Evolutionary conservation across 1,139 yeast species (phyloP).

Genomic region (Saccharomyces hybrid): DNA sequence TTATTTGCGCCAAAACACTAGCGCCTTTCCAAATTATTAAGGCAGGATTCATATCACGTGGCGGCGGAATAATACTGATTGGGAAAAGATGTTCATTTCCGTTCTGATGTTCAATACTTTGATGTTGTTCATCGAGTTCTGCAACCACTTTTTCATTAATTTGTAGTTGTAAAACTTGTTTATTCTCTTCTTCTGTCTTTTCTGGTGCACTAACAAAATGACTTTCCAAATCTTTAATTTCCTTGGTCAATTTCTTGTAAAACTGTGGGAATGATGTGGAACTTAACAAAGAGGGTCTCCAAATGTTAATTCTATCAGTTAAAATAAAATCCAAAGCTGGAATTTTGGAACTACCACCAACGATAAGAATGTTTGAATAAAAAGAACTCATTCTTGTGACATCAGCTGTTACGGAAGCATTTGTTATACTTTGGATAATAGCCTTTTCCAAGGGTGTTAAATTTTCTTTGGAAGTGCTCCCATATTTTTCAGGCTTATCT

Average conservation of each 20-base stretch:
- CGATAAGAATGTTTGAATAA: conserved; percentile 73
- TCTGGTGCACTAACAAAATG: background rate
- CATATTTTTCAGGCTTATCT: conserved; percentile 8
- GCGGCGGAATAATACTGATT: conserved; percentile 69
- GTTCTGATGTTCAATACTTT: conserved; percentile 34
- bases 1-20: conserved; percentile 73
- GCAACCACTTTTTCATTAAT: conserved; percentile 35
- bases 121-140: conserved; percentile 35
- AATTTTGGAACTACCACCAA: conserved; percentile 87
- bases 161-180: conserved; percentile 8
- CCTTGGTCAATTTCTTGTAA: conserved; percentile 38
- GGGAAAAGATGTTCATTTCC: conserved; percentile 38
- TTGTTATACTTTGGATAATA: conserved; percentile 78
- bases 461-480: conserved; percentile 16
- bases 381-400: conserved; percentile 49
- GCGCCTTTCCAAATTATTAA: conserved; percentile 91
- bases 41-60: conserved; percentile 83
- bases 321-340: conserved; percentile 71
- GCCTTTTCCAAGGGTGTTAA: conserved; percentile 68
- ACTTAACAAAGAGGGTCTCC: conserved; percentile 64
- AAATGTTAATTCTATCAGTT: conserved; percentile 74
- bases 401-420: conserved; percentile 47
- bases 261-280: conserved; percentile 48
- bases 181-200: conserved; percentile 13
- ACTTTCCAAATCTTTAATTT: conserved; percentile 26